Conservation (phyloP, 2,329 filamentous ascomycete species). For the Harringtonia aguacate region DNA sequence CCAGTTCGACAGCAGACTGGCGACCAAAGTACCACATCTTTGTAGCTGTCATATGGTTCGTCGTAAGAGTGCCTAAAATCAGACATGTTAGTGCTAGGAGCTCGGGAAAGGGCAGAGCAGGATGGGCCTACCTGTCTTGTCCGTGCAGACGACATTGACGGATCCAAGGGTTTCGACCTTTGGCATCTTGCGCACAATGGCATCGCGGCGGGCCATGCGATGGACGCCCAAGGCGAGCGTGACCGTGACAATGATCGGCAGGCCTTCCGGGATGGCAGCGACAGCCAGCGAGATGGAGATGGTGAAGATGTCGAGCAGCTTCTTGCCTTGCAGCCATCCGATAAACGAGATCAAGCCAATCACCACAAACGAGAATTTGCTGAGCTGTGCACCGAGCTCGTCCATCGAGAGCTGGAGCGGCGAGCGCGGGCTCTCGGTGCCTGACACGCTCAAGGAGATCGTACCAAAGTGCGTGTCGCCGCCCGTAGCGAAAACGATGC, state of each 20-base stretch:
- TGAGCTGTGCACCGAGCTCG: conserved; percentile 87
- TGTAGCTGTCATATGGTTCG: conserved; percentile 96
- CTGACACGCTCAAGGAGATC: conserved; percentile 86
- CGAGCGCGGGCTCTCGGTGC: conserved; percentile 90
- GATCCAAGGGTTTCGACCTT: conserved; percentile 96
- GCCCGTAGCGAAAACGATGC: conserved; percentile 94
- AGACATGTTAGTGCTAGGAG: background rate
- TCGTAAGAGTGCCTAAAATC: conserved; percentile 67
- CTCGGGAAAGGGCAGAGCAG: background rate
- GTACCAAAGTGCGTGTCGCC: conserved; percentile 91
- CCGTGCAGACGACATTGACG: conserved; percentile 99
- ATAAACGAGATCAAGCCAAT: conserved; percentile 89
- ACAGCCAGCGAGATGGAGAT: conserved; percentile 96
- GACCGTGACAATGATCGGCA: conserved; percentile 97
- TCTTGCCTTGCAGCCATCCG: conserved; percentile 81
- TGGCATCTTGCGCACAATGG: conserved; percentile 89
- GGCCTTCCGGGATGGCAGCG: conserved; percentile 87
- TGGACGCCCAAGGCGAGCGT: conserved; percentile 90
- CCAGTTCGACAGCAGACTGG: conserved; percentile 37
- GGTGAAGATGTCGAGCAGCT: conserved; percentile 87
- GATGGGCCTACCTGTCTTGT: conserved; percentile 59
- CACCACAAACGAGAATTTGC: conserved; percentile 91
- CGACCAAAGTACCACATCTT: conserved; percentile 93
- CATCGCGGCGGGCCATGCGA: conserved; percentile 89
- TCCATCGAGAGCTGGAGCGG: conserved; percentile 96